phyloP scores from a whole-genome alignment of 495 filamentous ascomycete species.

The Annulohypoxylon nitens region DNA sequence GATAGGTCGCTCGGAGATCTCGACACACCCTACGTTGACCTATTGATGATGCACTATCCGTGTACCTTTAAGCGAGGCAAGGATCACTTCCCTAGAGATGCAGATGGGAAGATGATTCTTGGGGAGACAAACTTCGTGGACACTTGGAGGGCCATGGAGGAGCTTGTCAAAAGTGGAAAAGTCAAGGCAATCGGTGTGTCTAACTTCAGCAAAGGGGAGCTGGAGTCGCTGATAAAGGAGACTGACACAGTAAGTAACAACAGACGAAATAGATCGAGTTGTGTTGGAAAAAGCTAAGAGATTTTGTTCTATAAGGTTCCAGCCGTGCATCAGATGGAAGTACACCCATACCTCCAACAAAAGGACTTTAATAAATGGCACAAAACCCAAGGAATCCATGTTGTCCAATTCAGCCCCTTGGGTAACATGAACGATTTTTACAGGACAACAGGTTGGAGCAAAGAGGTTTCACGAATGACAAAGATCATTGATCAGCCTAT shows the following conservation, averaged over 20 bases:
- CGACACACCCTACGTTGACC: neutral
- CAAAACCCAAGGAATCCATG: neutral
- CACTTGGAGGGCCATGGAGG: conserved; percentile 3
- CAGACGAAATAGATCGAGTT: too few species aligned
- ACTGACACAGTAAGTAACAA: neutral
- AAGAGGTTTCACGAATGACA: neutral
- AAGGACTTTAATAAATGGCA: neutral
- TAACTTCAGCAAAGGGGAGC: neutral
- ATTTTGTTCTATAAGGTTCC: neutral
- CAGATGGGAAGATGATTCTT: neutral
- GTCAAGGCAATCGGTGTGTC: neutral
- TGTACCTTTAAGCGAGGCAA: neutral
- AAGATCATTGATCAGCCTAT: neutral
- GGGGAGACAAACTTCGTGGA: neutral
- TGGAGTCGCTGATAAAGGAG: neutral
- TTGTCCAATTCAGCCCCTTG: neutral
- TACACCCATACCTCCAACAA: neutral
- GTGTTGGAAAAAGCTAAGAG: neutral
- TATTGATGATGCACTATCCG: neutral
- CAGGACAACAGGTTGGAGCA: neutral
- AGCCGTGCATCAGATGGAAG: neutral
- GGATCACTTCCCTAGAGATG: neutral
- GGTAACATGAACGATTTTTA: conserved; percentile 3
- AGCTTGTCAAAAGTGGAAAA: neutral
- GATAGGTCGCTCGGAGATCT: neutral